These are phyloP conservation scores for Macrophomina phaseolina DNA, from an alignment of 2,329 filamentous ascomycete genomes.

Conservation along the genomic window DNA sequence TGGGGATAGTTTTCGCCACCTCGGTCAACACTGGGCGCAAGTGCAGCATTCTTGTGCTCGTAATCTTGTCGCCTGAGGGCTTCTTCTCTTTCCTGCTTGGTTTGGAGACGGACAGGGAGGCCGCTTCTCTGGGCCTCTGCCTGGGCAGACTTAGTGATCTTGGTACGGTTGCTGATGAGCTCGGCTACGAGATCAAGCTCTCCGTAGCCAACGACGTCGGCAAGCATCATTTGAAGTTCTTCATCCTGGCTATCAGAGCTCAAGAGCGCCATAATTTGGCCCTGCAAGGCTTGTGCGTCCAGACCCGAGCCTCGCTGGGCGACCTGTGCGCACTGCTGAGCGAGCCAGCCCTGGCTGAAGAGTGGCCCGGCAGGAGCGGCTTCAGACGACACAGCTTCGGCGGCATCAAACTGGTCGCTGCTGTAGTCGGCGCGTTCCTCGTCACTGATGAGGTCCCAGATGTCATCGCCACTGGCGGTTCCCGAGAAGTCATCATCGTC, in stretches of 20 bases:
- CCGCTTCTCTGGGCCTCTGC: conserved; percentile 50
- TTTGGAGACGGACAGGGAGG: conserved; percentile 67
- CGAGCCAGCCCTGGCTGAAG: conserved; percentile 74
- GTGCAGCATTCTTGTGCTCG: conserved; percentile 77
- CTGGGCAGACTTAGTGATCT: conserved; percentile 57
- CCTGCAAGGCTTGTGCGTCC: conserved; percentile 71
- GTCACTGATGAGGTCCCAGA: conserved; percentile 91
- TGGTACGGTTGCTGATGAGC: conserved; percentile 76
- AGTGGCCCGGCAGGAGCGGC: conserved; percentile 38
- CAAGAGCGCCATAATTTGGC: conserved; percentile 78
- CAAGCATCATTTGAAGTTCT: conserved; percentile 87
- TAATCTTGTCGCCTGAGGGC: conserved; percentile 76
- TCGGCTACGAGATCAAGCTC: conserved; percentile 93
- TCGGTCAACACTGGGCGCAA: conserved; percentile 74
- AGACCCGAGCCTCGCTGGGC: conserved; percentile 70
- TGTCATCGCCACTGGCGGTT: conserved; percentile 73
- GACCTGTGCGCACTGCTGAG: conserved; percentile 69
- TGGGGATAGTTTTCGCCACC: conserved; percentile 85
- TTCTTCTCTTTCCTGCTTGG: conserved; percentile 77
- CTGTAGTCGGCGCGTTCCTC: conserved; percentile 69
- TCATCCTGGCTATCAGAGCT: conserved; percentile 72
- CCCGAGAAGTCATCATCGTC: conserved; percentile 69
- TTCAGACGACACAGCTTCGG: conserved; percentile 37
- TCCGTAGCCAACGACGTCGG: conserved; percentile 90
- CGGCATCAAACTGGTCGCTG: conserved; percentile 67